phyloP scores from a whole-genome alignment of 257 asterid genomes.

The Rhazya stricta region DNA sequence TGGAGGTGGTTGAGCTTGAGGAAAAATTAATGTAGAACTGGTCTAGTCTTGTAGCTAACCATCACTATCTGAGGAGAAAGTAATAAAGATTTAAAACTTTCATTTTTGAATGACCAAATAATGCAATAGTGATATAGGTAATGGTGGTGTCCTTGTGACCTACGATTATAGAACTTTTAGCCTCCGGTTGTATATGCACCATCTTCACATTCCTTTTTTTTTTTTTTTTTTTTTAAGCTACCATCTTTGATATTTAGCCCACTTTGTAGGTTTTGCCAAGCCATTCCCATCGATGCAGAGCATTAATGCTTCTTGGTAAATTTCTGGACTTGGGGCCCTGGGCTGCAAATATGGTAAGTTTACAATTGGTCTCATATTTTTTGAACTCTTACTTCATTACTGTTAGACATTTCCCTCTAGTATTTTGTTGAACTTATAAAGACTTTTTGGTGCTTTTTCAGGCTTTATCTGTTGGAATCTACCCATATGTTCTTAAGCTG shows the following conservation, averaged over 20 bases:
- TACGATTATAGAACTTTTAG: background rate
- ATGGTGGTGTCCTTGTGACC: background rate
- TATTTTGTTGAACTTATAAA: background rate
- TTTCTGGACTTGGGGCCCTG: slow-evolving; percentile 90
- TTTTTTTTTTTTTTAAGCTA: slow-evolving; percentile 14
- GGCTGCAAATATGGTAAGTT: slow-evolving; percentile 82
- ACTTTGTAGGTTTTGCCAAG: slow-evolving; percentile 65
- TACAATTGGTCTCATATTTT: slow-evolving; percentile 10
- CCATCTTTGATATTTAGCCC: background rate
- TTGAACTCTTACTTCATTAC: background rate
- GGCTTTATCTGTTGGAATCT: slow-evolving; percentile 88
- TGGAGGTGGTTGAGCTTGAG: background rate
- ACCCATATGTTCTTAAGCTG: slow-evolving; percentile 79
- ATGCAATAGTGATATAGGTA: background rate
- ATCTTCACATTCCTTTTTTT: slow-evolving; percentile 3
- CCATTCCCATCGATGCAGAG: slow-evolving; percentile 87
- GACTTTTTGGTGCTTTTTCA: slow-evolving; percentile 18
- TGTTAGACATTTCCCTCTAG: background rate
- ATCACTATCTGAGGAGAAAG: background rate
- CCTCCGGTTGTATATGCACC: background rate
- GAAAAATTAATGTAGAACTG: background rate
- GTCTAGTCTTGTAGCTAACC: background rate
- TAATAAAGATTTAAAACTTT: background rate
- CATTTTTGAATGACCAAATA: background rate
- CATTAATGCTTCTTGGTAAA: slow-evolving; percentile 84